Conservation (phyloP, 1,139 yeast species). For the Yarrowia galli region DNA sequence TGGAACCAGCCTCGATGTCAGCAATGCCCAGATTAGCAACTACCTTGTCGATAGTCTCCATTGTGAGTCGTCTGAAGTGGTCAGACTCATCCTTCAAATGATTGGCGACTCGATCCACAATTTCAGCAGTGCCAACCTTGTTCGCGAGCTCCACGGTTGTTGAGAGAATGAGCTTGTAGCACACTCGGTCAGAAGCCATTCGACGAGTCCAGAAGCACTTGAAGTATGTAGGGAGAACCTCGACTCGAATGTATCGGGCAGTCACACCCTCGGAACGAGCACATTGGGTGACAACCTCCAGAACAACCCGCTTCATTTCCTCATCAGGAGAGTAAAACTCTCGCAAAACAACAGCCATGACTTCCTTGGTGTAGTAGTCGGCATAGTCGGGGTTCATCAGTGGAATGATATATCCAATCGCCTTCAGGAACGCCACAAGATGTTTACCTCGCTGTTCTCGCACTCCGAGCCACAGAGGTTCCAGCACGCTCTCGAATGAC, state of each 20-base stretch:
- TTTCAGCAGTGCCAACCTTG: conserved; percentile 69
- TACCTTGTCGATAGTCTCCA: conserved; percentile 67
- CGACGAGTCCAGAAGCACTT: conserved; percentile 72
- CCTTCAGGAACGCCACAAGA: conserved; percentile 76
- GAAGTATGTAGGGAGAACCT: conserved; percentile 70
- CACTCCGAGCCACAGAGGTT: conserved; percentile 83
- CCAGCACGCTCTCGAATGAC: conserved; percentile 74
- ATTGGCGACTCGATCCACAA: conserved; percentile 64
- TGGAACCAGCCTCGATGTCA: conserved; percentile 57
- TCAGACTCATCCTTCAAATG: conserved; percentile 84
- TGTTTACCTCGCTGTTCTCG: conserved; percentile 78
- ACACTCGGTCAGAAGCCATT: conserved; percentile 58
- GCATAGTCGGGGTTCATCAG: conserved; percentile 87
- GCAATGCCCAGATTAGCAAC: conserved; percentile 58
- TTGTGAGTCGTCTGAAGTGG: conserved; percentile 77
- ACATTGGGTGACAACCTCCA: conserved; percentile 67
- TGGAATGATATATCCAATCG: conserved; percentile 83
- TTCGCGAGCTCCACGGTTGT: conserved; percentile 74
- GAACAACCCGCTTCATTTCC: conserved; percentile 81
- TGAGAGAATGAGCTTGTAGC: conserved; percentile 69
- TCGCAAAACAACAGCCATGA: conserved; percentile 68
- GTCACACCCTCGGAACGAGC: conserved; percentile 61
- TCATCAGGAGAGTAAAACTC: conserved; percentile 88
- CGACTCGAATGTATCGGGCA: conserved; percentile 56
- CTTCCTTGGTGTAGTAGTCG: conserved; percentile 76